A percentile compares a stretch with the other conserved stretches of the same genome.
Conservation (phyloP, 495 filamentous ascomycete genomes). For the Paragyromitra xinjiangensis region DNA sequence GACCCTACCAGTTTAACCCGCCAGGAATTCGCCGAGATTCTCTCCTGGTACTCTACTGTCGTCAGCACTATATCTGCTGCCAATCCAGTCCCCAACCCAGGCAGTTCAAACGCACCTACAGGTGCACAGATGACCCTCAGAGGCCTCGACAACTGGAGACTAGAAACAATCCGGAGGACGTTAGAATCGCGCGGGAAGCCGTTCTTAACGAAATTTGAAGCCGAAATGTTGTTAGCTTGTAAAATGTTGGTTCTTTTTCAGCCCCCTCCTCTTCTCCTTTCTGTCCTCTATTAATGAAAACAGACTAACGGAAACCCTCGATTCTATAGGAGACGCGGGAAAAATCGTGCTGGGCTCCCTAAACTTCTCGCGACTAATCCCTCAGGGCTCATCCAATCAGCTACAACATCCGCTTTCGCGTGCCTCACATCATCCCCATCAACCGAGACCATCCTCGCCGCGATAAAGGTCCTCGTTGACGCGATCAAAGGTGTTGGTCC, state of each 20-base stretch:
- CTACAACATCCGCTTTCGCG: slow-evolving; percentile 57
- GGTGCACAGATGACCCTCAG: neutral
- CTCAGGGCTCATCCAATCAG: slow-evolving; percentile 45
- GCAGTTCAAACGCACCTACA: slow-evolving; percentile 4
- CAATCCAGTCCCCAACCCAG: slow-evolving; percentile 18
- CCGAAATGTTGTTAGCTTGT: slow-evolving; percentile 55
- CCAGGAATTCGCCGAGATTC: slow-evolving; percentile 23
- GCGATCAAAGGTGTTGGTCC: slow-evolving; percentile 64
- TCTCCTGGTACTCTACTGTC: slow-evolving; percentile 26
- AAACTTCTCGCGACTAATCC: slow-evolving; percentile 61
- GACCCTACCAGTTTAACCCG: slow-evolving; percentile 16
- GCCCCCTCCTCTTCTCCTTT: neutral
- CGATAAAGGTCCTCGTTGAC: slow-evolving; percentile 56
- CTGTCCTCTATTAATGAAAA: neutral
- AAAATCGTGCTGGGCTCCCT: slow-evolving; percentile 61
- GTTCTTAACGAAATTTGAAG: slow-evolving; percentile 51
- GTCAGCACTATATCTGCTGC: slow-evolving; percentile 22
- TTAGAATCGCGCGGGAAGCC: slow-evolving; percentile 25
- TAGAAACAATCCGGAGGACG: slow-evolving; percentile 4
- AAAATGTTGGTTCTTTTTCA: slow-evolving; percentile 54
- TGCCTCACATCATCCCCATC: slow-evolving; percentile 12
- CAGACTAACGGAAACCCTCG: neutral
- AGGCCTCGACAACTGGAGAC: slow-evolving; percentile 42
- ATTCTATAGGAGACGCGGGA: slow-evolving; percentile 63
- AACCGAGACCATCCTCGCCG: slow-evolving; percentile 29